phyloP scores from a whole-genome alignment of 805 yeast species.

The Monosporozyma aquatica region DNA sequence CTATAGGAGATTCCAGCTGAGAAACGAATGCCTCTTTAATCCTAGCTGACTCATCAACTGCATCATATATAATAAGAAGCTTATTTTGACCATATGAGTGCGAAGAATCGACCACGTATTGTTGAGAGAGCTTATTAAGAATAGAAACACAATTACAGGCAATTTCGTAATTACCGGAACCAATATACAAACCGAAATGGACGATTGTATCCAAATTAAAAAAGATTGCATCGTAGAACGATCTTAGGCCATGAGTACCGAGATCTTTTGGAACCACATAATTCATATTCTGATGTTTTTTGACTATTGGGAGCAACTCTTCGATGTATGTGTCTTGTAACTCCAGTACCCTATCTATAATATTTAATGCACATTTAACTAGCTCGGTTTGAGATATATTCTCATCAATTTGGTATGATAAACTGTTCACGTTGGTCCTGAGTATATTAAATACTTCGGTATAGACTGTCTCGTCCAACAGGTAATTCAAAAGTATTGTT shows the following conservation, averaged over 20 bases:
- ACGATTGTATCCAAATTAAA: slow-evolving; percentile 65
- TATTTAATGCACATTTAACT: slow-evolving; percentile 35
- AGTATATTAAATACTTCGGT: slow-evolving; percentile 47
- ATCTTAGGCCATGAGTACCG: slow-evolving; percentile 52
- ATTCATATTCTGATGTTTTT: slow-evolving; percentile 20
- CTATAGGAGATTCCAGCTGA: slow-evolving; percentile 46
- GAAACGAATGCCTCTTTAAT: slow-evolving; percentile 65
- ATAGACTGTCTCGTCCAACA: slow-evolving; percentile 54
- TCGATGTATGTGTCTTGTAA: slow-evolving; percentile 51
- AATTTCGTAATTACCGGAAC: slow-evolving; percentile 42
- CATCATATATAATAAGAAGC: slow-evolving; percentile 59
- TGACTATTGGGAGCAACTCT: slow-evolving; percentile 31
- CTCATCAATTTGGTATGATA: slow-evolving; percentile 25
- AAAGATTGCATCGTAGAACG: slow-evolving; percentile 64
- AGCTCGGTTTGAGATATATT: slow-evolving; percentile 26
- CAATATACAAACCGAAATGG: slow-evolving; percentile 66
- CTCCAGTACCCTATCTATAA: slow-evolving; percentile 39
- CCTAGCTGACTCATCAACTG: slow-evolving; percentile 68
- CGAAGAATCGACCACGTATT: slow-evolving; percentile 22
- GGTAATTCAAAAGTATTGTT: slow-evolving; percentile 48
- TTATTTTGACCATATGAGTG: slow-evolving; percentile 45
- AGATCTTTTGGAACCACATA: slow-evolving; percentile 28
- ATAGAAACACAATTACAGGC: slow-evolving; percentile 48
- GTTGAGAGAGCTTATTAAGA: slow-evolving; percentile 39
- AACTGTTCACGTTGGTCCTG: slow-evolving; percentile 49